Evolutionary conservation across 805 yeast genomes (phyloP), one percentile per base, ranked within the genome.

Genomic region (Lipomyces orientalis): DNA sequence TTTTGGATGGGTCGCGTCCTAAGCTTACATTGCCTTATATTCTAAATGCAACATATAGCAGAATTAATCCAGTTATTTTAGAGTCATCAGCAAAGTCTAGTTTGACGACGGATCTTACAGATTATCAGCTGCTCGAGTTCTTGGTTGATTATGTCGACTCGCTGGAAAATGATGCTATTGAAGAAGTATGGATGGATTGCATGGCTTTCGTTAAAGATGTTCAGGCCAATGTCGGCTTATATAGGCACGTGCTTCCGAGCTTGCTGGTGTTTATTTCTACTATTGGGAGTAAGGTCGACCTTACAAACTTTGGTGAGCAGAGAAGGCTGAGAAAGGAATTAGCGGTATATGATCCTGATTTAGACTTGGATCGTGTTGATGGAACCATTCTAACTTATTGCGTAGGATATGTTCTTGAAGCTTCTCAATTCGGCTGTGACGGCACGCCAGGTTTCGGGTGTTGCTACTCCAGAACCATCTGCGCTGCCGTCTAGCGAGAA

Each of bases 1-100:
- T 90, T 1, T 79, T 93, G 60, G 97, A 93, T 78, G 94, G 95
- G 0, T 90, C 97, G 7, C 86, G 90, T 70, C 90, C 97, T 0
- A 90, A 87, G 65, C 73, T 86, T 4, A 90, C 96, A 0, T 79
- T 92, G 14, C 93, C 96, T 0, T 84, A 85, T 72, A 79, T 93
- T 4, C 81, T 91, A 71, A 82, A 85, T 65, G 81, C 90, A 0
- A 81, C 89, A 39, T 75, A 78, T 29, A 79, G 86, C 9, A 79
- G 89, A 66, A 80, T 85, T 9, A 81, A 80, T 67, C 77, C 77
- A 1, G 60, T 75, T 1, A 66, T 76, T 22, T 56, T 70, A 34
- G 76, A 70, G 19, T 66, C 67, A 12, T 31, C 67, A 4, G 60
- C 76, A 9, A 79, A 79, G 62, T 85, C 91, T 0, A 80, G 86